phyloP scores from a whole-genome alignment of 495 filamentous ascomycete genomes.

The Neurospora sp. region DNA sequence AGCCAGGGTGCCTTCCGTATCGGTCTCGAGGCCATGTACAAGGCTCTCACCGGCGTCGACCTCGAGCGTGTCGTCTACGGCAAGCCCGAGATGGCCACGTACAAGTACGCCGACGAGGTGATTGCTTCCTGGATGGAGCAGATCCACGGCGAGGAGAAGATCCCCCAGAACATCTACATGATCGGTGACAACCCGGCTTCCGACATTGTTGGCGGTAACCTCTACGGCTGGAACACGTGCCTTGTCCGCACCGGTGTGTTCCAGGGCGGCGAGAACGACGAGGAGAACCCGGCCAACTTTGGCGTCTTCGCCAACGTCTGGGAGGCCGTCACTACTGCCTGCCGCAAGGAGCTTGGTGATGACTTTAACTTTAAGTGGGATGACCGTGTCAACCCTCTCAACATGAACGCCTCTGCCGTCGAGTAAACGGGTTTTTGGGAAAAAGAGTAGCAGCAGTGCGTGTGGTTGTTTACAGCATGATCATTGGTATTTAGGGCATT shows the following conservation, averaged over 20 bases:
- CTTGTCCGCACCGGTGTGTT: constrained; percentile 59
- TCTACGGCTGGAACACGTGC: constrained; percentile 76
- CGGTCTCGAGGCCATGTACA: constrained; percentile 69
- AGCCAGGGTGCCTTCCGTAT: constrained; percentile 70
- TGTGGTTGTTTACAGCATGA: neutral
- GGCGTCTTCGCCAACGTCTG: constrained; percentile 78
- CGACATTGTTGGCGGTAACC: constrained; percentile 70
- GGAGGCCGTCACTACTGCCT: constrained; percentile 89
- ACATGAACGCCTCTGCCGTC: constrained; percentile 45
- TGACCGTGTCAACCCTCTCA: constrained; percentile 48
- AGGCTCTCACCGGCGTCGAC: constrained; percentile 59
- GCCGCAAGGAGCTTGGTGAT: constrained; percentile 66
- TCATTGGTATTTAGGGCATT: neutral
- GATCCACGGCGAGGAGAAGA: constrained; percentile 59
- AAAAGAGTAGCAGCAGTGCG: neutral
- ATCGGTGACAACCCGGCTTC: constrained; percentile 71
- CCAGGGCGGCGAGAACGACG: constrained; percentile 62
- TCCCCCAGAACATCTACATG: constrained; percentile 73
- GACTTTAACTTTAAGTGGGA: constrained; percentile 44
- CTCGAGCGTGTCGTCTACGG: constrained; percentile 79
- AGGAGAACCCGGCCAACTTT: constrained; percentile 89
- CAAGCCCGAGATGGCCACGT: constrained; percentile 70
- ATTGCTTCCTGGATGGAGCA: constrained; percentile 65
- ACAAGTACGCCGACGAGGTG: constrained; percentile 74
- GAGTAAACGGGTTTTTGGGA: constrained; percentile 25